phyloP scores from a whole-genome alignment of 495 filamentous ascomycete genomes.

The Penicillium coprophilum region DNA sequence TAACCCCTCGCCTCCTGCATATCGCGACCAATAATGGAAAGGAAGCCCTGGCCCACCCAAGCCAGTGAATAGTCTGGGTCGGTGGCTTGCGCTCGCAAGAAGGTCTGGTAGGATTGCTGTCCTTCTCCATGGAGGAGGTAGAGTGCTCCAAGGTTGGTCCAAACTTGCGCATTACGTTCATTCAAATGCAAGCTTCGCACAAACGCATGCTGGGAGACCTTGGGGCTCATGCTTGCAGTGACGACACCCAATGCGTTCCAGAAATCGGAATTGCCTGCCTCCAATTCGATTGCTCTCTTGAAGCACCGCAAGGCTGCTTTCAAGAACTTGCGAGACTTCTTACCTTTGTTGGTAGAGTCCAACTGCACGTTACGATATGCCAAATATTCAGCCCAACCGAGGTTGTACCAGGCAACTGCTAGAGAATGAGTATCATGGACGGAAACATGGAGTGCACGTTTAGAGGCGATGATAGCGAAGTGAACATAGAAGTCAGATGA shows the following conservation, averaged over 20 bases:
- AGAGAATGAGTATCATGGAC: constrained; percentile 81
- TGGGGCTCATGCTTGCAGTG: constrained; percentile 78
- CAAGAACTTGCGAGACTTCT: constrained; percentile 59
- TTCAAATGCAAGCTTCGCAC: constrained; percentile 93
- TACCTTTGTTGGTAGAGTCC: constrained; percentile 35
- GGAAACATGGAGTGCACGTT: constrained; percentile 74
- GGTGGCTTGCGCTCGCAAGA: constrained; percentile 84
- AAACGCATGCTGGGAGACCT: constrained; percentile 90
- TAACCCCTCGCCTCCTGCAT: constrained; percentile 71
- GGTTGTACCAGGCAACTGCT: constrained; percentile 93
- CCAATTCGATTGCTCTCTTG: constrained; percentile 93
- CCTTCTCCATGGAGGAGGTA: constrained; percentile 81
- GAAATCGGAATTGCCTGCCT: constrained; percentile 93
- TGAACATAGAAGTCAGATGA: constrained; percentile 50
- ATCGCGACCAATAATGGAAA: constrained; percentile 75
- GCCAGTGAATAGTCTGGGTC: constrained; percentile 91
- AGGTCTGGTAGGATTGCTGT: constrained; percentile 81
- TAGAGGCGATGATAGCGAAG: constrained; percentile 78
- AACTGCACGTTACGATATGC: constrained; percentile 64
- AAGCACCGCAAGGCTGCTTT: constrained; percentile 88
- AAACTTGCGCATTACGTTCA: constrained; percentile 75
- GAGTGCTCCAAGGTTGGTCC: constrained; percentile 88
- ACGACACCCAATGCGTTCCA: constrained; percentile 96
- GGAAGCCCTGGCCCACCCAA: constrained; percentile 89
- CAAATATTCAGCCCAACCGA: constrained; percentile 89